Percentiles rank a stretch among this genome's conserved stretches.
Evolutionary conservation across 352 stramenopile species (phyloP).

Genomic region (Globisporangium radiosum): DNA sequence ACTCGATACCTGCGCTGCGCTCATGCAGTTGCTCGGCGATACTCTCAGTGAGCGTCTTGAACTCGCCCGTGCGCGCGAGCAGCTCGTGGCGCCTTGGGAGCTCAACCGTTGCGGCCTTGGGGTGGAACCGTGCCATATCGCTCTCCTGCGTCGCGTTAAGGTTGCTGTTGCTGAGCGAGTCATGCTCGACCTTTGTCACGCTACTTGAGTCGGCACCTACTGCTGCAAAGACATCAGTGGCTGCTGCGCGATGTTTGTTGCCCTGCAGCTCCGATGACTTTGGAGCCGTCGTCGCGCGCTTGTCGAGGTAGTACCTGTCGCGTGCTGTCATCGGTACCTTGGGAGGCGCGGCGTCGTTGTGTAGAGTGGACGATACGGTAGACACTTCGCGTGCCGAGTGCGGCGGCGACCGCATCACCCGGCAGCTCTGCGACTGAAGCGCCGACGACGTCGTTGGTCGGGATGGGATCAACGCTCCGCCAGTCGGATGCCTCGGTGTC

Average conservation of each 20-base stretch:
- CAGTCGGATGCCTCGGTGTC: conserved; percentile 19
- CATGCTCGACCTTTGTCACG: not conserved
- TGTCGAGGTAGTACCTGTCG: conserved; percentile 55
- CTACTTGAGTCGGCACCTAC: not conserved
- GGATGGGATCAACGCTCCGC: conserved; percentile 37
- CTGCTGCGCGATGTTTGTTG: not conserved
- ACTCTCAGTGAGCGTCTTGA: conserved; percentile 58
- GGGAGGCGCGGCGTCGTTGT: not conserved
- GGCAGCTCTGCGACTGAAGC: conserved; percentile 3
- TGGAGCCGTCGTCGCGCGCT: conserved; percentile 35
- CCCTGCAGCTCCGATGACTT: conserved; percentile 8
- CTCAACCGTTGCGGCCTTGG: conserved; percentile 3
- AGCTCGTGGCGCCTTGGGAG: conserved; percentile 31
- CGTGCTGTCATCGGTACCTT: conserved; percentile 53
- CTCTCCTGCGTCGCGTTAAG: not conserved
- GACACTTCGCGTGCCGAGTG: conserved; percentile 16
- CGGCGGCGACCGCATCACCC: conserved; percentile 2
- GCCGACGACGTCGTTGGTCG: conserved; percentile 33
- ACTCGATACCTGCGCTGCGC: not conserved
- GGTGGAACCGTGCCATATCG: conserved; percentile 1
- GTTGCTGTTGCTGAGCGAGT: not conserved
- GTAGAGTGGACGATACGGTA: not conserved
- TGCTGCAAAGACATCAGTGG: not conserved
- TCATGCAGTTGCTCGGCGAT: conserved; percentile 34
- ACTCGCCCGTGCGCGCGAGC: conserved; percentile 31